Evolutionary conservation across 2,329 filamentous ascomycete species (phyloP).

Genomic region (Leptosphaerulina australis): DNA sequence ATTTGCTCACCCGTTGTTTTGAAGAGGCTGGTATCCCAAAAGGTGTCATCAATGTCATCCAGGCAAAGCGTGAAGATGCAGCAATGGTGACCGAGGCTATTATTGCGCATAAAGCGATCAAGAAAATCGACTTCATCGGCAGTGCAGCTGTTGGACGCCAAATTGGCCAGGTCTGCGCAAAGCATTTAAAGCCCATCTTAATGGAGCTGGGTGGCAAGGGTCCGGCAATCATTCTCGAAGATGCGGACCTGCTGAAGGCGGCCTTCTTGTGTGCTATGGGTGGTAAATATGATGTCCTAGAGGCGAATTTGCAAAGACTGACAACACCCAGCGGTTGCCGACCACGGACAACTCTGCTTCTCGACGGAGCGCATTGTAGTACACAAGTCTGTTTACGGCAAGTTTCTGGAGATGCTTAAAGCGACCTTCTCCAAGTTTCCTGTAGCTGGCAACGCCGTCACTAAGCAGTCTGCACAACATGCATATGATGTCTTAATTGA

Average conservation of each 20-base stretch:
- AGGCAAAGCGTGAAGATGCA: constrained; percentile 63
- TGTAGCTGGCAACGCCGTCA: constrained; percentile 49
- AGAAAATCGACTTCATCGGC: constrained; percentile 79
- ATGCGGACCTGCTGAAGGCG: constrained; percentile 63
- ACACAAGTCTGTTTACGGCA: constrained; percentile 57
- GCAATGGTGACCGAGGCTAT: constrained; percentile 70
- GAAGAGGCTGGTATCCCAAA: constrained; percentile 71
- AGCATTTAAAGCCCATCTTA: constrained; percentile 75
- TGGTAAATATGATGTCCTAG: constrained; percentile 24
- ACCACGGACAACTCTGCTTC: constrained; percentile 79
- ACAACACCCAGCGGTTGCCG: constrained; percentile 16
- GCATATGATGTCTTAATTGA: constrained; percentile 55
- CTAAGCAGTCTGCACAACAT: constrained; percentile 36
- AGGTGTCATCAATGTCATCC: constrained; percentile 74
- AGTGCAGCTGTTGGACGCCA: constrained; percentile 72
- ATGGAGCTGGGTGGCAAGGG: constrained; percentile 85
- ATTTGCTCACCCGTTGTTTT: constrained; percentile 28
- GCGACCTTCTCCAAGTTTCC: constrained; percentile 52
- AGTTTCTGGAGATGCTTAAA: constrained; percentile 57
- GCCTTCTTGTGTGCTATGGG: constrained; percentile 31
- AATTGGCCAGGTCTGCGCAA: constrained; percentile 70
- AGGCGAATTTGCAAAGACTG: too few relatives aligned
- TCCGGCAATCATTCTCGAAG: constrained; percentile 75
- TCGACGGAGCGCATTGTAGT: constrained; percentile 75
- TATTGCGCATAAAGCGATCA: constrained; percentile 67